phyloP scores from a whole-genome alignment of 2,329 filamentous ascomycete species.

The Chaetomium sp. region DNA sequence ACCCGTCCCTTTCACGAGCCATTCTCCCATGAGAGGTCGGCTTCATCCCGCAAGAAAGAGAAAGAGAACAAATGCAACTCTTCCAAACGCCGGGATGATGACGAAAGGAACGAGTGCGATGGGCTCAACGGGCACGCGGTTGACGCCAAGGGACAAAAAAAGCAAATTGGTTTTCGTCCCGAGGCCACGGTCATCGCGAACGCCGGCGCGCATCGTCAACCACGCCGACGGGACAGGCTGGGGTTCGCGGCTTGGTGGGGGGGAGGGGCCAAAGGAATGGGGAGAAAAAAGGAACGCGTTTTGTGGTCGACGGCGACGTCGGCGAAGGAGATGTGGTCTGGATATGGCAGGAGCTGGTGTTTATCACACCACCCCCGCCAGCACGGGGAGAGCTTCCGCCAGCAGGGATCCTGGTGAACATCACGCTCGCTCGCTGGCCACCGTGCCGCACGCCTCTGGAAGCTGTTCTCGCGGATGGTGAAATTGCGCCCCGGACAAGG shows the following conservation, averaged over 20 bases:
- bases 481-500: constrained; percentile 9
- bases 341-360: constrained; percentile 12
- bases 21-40: too few species aligned
- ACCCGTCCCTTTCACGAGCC: too few species aligned
- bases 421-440: not conserved
- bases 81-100: not conserved
- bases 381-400: constrained; percentile 19
- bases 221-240: constrained; percentile 9
- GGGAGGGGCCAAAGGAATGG: too few species aligned
- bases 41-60: too few species aligned
- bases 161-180: constrained; percentile 12
- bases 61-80: not conserved
- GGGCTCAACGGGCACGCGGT: not conserved
- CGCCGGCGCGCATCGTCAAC: constrained; percentile 2
- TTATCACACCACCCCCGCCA: constrained; percentile 13
- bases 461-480: constrained; percentile 12
- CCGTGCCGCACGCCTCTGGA: constrained; percentile 5
- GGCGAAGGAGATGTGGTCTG: constrained; percentile 1
- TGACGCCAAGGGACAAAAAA: not conserved
- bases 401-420: constrained; percentile 10
- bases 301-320: not conserved
- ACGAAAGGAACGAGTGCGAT: not conserved
- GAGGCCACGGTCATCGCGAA: constrained; percentile 12
- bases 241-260: not conserved
- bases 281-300: not conserved